A percentile compares a stretch with the other conserved stretches of the same genome.
Evolutionary conservation across 164 flowering plant genomes (phyloP).

Genomic region (Nymphaea colorata): DNA sequence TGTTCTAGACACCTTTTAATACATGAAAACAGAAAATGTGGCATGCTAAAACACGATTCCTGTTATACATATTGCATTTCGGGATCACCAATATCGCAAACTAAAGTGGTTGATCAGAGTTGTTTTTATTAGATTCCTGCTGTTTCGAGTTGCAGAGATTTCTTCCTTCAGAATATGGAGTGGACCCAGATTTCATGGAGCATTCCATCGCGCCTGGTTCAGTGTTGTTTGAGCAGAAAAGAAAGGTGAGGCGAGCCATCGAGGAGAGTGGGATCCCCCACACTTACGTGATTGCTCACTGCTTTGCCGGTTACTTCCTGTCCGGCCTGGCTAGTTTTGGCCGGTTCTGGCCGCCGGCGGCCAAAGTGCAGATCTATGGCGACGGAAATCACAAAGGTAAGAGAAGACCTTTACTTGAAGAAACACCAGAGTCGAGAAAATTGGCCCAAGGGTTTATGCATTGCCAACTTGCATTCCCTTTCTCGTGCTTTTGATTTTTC

Average conservation of each 20-base stretch:
- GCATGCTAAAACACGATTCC: background rate
- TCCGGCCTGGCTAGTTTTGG: constrained; percentile 16
- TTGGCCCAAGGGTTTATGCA: too few relatives aligned
- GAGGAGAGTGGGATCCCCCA: constrained; percentile 17
- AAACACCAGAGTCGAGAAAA: too few relatives aligned
- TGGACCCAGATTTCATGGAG: constrained; percentile 25
- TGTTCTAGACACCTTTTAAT: too few relatives aligned
- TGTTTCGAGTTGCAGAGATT: constrained; percentile 7
- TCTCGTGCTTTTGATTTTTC: too few relatives aligned
- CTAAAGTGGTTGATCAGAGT: background rate
- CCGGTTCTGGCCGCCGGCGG: constrained; percentile 19
- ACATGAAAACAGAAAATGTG: too few relatives aligned
- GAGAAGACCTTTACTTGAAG: too few relatives aligned
- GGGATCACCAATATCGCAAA: background rate
- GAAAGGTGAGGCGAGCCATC: constrained; percentile 14
- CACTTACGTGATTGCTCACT: constrained; percentile 17
- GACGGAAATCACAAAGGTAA: constrained; percentile 28
- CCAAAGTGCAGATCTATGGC: constrained; percentile 18
- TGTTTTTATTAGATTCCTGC: background rate
- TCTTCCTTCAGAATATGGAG: constrained; percentile 31
- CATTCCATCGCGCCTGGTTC: constrained; percentile 17
- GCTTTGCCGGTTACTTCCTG: constrained; percentile 15
- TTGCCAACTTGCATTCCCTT: too few relatives aligned
- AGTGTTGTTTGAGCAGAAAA: constrained; percentile 13
- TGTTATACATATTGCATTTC: background rate